Evolutionary conservation across 345 rosid species (phyloP).

Genomic region (Raphanus sativus): DNA sequence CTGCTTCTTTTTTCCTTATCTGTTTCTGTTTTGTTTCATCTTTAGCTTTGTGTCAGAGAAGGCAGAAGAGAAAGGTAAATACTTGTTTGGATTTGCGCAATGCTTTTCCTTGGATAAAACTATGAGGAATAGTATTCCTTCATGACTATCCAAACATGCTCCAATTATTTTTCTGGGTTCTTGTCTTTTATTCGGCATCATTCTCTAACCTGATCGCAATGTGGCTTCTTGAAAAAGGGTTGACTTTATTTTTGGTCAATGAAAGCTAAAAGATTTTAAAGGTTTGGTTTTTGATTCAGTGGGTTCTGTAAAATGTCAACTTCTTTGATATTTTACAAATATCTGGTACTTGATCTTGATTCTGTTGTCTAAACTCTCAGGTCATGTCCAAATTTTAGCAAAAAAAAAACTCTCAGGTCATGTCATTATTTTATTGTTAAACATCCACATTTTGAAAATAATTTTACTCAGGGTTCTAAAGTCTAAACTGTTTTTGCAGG

Average conservation of each 20-base stretch:
- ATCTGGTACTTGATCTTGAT: not conserved
- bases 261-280: not conserved
- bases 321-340: constrained; percentile 3
- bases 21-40: not conserved
- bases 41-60: constrained; percentile 1
- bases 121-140: not conserved
- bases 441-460: not conserved
- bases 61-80: not conserved
- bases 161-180: not conserved
- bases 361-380: not conserved
- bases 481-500: constrained; percentile 7
- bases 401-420: too few species aligned
- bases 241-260: constrained; percentile 13
- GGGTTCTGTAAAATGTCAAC: not conserved
- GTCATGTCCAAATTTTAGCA: too few species aligned
- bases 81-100: not conserved
- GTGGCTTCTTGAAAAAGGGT: not conserved
- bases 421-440: not conserved
- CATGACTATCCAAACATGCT: not conserved
- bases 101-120: not conserved
- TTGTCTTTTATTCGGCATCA: not conserved
- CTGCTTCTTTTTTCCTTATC: not conserved
- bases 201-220: not conserved
- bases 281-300: not conserved
- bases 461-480: not conserved